These are phyloP conservation scores for Rhizophagus clarus DNA, from an alignment of 192 early-diverging fungal genomes.

Conservation along the genomic window DNA sequence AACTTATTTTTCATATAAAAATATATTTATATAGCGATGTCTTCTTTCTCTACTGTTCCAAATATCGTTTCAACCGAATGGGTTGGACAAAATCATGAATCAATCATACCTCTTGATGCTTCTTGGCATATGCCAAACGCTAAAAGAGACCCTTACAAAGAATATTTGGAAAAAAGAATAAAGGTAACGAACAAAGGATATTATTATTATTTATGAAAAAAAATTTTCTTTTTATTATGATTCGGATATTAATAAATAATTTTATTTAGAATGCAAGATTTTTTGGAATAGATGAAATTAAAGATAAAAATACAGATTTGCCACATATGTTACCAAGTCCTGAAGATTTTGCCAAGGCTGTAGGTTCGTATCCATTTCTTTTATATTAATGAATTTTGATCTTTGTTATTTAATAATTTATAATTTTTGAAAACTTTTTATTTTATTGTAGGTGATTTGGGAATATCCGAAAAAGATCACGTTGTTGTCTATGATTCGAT, in stretches of 20 bases:
- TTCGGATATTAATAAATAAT: neutral
- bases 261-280: constrained; percentile 67
- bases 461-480: constrained; percentile 79
- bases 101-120: constrained; percentile 82
- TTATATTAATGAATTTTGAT: neutral
- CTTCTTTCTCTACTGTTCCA: neutral
- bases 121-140: constrained; percentile 89
- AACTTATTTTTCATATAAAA: neutral
- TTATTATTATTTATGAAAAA: constrained; percentile 20
- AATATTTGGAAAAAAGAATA: constrained; percentile 64
- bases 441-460: constrained; percentile 58
- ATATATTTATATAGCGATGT: neutral
- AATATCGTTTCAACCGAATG: constrained; percentile 55
- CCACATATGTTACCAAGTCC: constrained; percentile 92
- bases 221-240: neutral
- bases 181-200: constrained; percentile 4
- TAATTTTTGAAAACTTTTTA: neutral
- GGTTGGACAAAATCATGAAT: constrained; percentile 59
- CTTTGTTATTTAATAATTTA: neutral
- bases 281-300: constrained; percentile 89
- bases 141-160: constrained; percentile 66
- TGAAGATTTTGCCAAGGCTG: constrained; percentile 69
- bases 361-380: constrained; percentile 50
- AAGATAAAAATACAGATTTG: constrained; percentile 67
- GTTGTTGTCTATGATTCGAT: constrained; percentile 88